A percentile compares a stretch with the other conserved stretches of the same genome.
These are phyloP conservation scores for Globisporangium barbulae DNA, from an alignment of 352 stramenopile genomes.

Conservation along the genomic window DNA sequence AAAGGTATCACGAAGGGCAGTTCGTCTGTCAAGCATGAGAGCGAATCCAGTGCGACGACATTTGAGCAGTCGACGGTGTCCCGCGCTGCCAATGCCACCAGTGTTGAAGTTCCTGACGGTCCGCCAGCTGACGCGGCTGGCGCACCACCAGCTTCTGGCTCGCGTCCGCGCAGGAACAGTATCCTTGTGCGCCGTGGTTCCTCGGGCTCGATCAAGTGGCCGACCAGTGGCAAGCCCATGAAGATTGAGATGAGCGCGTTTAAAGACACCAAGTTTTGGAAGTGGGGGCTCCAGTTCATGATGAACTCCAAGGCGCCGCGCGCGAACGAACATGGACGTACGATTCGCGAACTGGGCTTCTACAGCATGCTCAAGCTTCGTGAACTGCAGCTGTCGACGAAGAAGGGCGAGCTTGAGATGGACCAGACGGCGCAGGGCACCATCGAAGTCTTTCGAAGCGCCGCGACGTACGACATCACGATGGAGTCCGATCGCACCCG, in stretches of 20 bases:
- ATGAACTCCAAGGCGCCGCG: slow-evolving; percentile 74
- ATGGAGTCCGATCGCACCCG: slow-evolving; percentile 67
- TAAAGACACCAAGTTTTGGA: slow-evolving; percentile 82
- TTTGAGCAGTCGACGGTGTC: slow-evolving; percentile 17
- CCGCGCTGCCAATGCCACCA: slow-evolving; percentile 9
- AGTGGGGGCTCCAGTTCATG: slow-evolving; percentile 85
- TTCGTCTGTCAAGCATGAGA: slow-evolving; percentile 10
- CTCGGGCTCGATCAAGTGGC: slow-evolving; percentile 29
- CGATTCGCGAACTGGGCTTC: slow-evolving; percentile 80
- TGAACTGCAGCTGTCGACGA: slow-evolving; percentile 69
- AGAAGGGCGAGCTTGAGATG: slow-evolving; percentile 84
- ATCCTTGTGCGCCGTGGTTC: slow-evolving; percentile 14
- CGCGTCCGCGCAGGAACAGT: slow-evolving; percentile 17
- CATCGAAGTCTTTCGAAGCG: slow-evolving; percentile 70
- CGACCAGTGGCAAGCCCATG: slow-evolving; percentile 63
- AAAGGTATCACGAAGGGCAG: slow-evolving; percentile 31
- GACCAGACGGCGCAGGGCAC: slow-evolving; percentile 83
- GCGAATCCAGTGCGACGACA: not conserved
- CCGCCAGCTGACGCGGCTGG: slow-evolving; percentile 34
- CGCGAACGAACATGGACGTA: slow-evolving; percentile 75
- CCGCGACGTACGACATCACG: slow-evolving; percentile 58
- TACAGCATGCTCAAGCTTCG: slow-evolving; percentile 86
- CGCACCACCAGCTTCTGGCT: slow-evolving; percentile 11
- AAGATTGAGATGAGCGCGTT: slow-evolving; percentile 83
- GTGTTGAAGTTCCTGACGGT: slow-evolving; percentile 30